Base-by-base conservation (phyloP, 257 asterid genomes). In the Scutellaria minor region DNA sequence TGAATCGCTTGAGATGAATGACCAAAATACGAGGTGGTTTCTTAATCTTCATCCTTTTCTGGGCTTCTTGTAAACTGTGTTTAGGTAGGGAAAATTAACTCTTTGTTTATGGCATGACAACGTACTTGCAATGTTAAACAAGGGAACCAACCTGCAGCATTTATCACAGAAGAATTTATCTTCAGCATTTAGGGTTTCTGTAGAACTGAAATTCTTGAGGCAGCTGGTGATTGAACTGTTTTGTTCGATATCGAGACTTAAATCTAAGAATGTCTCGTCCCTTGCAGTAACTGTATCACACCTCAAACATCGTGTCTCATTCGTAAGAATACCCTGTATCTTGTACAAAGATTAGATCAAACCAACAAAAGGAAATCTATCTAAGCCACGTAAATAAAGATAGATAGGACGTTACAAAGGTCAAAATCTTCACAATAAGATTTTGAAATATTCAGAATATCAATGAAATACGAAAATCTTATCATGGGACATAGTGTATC, bases 271-370 rank as follows among this genome's bases (percentile, higher is more conserved):
- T 9, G 96, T 90, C 74, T 92, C 98, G 31, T 92, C 97, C 84
- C 98, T 85, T 20, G 98, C 98, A 13, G 97, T 92, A 65, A 92
- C 97, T 51, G 98, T 92, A 84, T 92, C 98, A 52, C 98, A 92
- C 71, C 95, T 71, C 69, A 92, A 78, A 77, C 98, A 90, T 83
- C 86, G 81, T 6, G 98, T 92, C 85, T 92, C 98, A 20, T 92
- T 92, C 9, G 98, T 92, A 51, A 92, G 86, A 61, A 87, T 87
- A 68, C 98, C 98, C 98, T 92, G 88, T 58, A 77, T 66, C 57
- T 75, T 74, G 15, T 54, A 45, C 63, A 68, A 61, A 72, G 72
- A 58, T 52, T 55, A 59, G 62, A 78, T 71, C 68, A 71, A 40
- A 56, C 9, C 35, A 72, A 54, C 11, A 8, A 66, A 37, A n/a